Evolutionary conservation across 371 early-diverging fungal genomes (phyloP).

Genomic region (Gilbertella persicaria): DNA sequence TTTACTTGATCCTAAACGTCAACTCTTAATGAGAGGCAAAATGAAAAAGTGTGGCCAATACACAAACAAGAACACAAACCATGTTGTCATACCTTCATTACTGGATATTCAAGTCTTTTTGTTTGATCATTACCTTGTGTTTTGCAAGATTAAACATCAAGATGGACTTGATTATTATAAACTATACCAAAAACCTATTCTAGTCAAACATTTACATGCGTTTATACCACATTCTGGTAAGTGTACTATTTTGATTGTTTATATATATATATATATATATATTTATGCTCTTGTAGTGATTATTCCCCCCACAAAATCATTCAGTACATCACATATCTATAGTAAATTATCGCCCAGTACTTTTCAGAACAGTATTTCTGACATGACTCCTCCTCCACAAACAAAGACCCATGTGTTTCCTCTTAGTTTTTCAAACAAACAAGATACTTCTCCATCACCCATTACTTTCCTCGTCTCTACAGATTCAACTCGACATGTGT

Average conservation of each 20-base stretch:
- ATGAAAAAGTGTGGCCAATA: slow-evolving; percentile 69
- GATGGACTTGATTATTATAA: slow-evolving; percentile 43
- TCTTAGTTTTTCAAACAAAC: slow-evolving; percentile 47
- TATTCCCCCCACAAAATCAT: slow-evolving; percentile 1
- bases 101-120: slow-evolving; percentile 76
- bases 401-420: slow-evolving; percentile 38
- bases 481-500: slow-evolving; percentile 22
- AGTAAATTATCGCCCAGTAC: slow-evolving; percentile 47
- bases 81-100: slow-evolving; percentile 38
- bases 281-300: too few relatives aligned
- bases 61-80: slow-evolving; percentile 38
- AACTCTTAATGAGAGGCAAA: slow-evolving; percentile 78
- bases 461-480: slow-evolving; percentile 8
- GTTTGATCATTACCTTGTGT: slow-evolving; percentile 86
- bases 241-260: too few relatives aligned
- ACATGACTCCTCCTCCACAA: background rate
- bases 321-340: slow-evolving; percentile 1
- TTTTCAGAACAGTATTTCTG: slow-evolving; percentile 33
- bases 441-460: background rate
- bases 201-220: slow-evolving; percentile 60
- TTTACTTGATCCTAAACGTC: slow-evolving; percentile 72
- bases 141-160: slow-evolving; percentile 66
- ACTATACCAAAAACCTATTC: slow-evolving; percentile 61
- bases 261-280: too few relatives aligned
- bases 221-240: slow-evolving; percentile 39